Evolutionary conservation across 768 basidiomycete species (phyloP).

Genomic region (Pulveroboletus sp.): DNA sequence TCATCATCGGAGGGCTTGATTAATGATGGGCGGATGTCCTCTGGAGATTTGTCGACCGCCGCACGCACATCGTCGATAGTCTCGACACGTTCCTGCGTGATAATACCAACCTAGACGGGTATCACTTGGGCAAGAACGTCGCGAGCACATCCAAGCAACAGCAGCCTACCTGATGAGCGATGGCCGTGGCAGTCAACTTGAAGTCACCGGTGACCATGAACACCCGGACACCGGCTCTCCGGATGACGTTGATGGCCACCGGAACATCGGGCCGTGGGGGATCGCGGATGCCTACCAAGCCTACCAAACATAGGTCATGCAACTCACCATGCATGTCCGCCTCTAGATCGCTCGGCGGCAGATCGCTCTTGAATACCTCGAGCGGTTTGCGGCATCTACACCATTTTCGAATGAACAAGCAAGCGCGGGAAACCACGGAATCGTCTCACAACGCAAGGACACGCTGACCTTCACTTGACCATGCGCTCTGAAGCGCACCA

Average conservation of each 20-base stretch:
- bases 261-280: conserved; percentile 51
- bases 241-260: conserved; percentile 41
- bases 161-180: conserved; percentile 38
- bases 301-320: conserved; percentile 41
- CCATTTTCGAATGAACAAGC: background rate
- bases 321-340: conserved; percentile 38
- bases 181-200: conserved; percentile 47
- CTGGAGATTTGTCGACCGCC: conserved; percentile 16
- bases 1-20: conserved; percentile 38
- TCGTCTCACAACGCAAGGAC: conserved; percentile 42
- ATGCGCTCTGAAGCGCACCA: conserved; percentile 32
- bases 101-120: conserved; percentile 35
- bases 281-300: conserved; percentile 51
- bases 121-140: conserved; percentile 1
- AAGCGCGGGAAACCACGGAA: background rate
- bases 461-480: conserved; percentile 48
- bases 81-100: conserved; percentile 37
- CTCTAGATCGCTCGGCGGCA: conserved; percentile 28
- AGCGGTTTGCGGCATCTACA: conserved; percentile 30
- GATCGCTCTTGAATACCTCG: conserved; percentile 21
- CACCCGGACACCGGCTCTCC: conserved; percentile 47
- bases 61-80: conserved; percentile 28
- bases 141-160: conserved; percentile 1
- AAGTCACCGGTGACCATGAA: conserved; percentile 59
- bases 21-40: conserved; percentile 6